Evolutionary conservation across 2,329 filamentous ascomycete genomes (phyloP), one percentile per base, ranked within the genome.

Genomic region (Talaromyces islandicus): DNA sequence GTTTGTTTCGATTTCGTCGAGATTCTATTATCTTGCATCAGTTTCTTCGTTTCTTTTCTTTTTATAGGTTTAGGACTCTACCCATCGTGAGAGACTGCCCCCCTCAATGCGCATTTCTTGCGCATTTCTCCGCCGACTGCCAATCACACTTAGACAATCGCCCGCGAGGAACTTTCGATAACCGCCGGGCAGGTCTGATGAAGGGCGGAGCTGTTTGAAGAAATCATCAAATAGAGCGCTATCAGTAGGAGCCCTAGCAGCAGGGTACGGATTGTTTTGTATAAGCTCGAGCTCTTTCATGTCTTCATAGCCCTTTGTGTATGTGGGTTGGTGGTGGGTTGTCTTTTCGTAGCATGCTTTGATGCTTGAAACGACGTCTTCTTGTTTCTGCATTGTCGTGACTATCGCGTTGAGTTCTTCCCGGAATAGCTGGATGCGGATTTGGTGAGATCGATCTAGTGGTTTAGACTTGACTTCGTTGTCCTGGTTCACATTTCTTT

Each of bases 1-100:
- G 35, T 61, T 63, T 25, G 66, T 63, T 17, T 67, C 66, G 14
- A 64, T 55, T 43, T 35, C 21, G 10, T 55, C 30, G 32, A 41
- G 19, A 9, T 41, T 55, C 54, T 55, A n/a, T 6, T n/a, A 46
- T 2, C 2, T n/a, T 11, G 1, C 7, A 12, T 46, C 24, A 24
- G 21, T 24, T 46, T 46, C n/a, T 21, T 27, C 25, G 6, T 41
- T 19, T 19, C 3, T 41, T 14, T 6, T 41, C 4, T 17, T 6
- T 41, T 2, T 17, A 6, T n/a, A 7, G 38, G 2, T 4, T 1
- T 25, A n/a, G 19, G n/a, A 52, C 48, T 52, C 25, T n/a, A 52
- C 48, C 21, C 25, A 52, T 29, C 30, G 7, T 1, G 48, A 24
- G 7, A 52, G 27, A 17, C 30, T 1, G 19, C 2, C 1, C 25